Evolutionary conservation across 2,329 filamentous ascomycete genomes (phyloP).

Genomic region (Leptographium flavum): DNA sequence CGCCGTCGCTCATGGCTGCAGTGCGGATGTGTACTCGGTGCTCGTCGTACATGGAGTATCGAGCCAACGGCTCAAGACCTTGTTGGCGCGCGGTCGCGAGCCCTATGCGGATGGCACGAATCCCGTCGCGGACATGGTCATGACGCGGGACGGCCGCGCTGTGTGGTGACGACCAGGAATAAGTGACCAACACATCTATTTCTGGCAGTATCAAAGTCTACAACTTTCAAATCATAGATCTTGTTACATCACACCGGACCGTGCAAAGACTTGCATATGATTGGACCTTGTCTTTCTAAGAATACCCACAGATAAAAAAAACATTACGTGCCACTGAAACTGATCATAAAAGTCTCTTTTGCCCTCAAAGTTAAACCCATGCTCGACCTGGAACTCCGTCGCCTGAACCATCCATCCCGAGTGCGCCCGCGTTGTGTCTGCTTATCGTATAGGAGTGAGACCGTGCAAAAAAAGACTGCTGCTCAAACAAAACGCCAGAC

Average conservation of each 20-base stretch:
- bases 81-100: neutral
- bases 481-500: neutral
- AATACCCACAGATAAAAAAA: neutral
- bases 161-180: too few relatives aligned
- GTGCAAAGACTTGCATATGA: too few relatives aligned
- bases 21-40: neutral
- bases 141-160: neutral
- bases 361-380: neutral
- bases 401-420: neutral
- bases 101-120: neutral
- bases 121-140: neutral
- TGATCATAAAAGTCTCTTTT: neutral
- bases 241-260: too few relatives aligned
- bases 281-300: neutral
- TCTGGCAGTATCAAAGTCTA: too few relatives aligned
- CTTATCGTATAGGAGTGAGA: constrained; percentile 1
- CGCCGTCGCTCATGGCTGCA: neutral
- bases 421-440: neutral
- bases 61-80: neutral
- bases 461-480: neutral
- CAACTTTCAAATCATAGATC: too few relatives aligned
- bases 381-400: neutral
- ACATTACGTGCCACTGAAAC: neutral
- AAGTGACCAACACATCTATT: too few relatives aligned
- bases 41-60: neutral